These are phyloP conservation scores for Cyclospora cayetanensis DNA, from an alignment of 169 alveolate genomes.

Conservation along the genomic window DNA sequence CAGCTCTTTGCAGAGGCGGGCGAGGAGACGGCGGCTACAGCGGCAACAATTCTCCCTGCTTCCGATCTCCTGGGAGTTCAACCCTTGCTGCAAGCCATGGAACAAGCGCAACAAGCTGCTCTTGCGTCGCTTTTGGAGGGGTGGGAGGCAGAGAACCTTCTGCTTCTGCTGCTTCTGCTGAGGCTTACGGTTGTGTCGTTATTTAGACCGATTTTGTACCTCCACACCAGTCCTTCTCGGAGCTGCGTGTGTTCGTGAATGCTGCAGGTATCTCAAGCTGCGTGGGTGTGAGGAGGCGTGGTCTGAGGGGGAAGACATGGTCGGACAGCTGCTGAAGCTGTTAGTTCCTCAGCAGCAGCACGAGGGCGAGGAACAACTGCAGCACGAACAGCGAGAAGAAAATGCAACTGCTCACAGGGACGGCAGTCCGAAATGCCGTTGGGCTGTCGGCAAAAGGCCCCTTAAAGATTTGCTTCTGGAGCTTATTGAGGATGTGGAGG, in stretches of 20 bases:
- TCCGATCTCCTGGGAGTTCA: too few species aligned
- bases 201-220: background rate
- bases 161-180: slow-evolving; percentile 3
- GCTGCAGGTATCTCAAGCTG: background rate
- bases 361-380: background rate
- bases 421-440: background rate
- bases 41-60: too few species aligned
- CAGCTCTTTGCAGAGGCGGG: background rate
- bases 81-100: too few species aligned
- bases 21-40: background rate
- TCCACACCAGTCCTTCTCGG: background rate
- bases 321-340: background rate
- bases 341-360: background rate
- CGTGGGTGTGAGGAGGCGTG: background rate
- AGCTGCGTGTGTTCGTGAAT: background rate
- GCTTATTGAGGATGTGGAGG: background rate
- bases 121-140: slow-evolving; percentile 92
- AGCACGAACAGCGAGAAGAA: background rate
- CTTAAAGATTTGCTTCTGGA: background rate
- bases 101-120: too few species aligned
- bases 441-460: background rate
- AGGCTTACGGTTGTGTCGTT: background rate
- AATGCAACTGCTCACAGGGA: background rate
- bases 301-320: background rate
- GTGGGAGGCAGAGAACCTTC: background rate